Base-by-base conservation (phyloP, 192 early-diverging fungal genomes). In the Entomortierella lignicola region DNA sequence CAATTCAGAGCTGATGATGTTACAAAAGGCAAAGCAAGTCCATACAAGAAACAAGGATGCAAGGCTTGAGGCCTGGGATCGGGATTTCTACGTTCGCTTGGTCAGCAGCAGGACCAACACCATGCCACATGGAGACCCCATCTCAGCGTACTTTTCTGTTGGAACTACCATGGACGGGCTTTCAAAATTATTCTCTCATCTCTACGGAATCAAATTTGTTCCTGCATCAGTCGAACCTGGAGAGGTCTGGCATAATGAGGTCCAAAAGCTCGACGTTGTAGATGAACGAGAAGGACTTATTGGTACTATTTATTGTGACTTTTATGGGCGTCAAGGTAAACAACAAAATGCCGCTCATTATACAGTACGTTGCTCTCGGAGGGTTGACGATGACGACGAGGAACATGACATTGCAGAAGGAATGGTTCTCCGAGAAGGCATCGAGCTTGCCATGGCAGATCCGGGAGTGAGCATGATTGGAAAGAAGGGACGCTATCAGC, bases 251-350 rank as follows among this genome's bases (percentile, higher is more conserved):
- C 92, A 97, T 72, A 80, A 88, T 1, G 93, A 97, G 25, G 96
- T 99, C 15, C 90, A 92, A 44, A 96, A 96, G 77, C 77, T 99
- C 10, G 89, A 97, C 62, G 96, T 96, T 0, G 84, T 98, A 25
- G 94, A 94, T 69, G 97, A 98, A 67, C 67, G 74, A n/a, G 94
- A 96, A 34, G 92, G 89, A n/a, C 83, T 86, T 52, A 87, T 98
- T 47, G 98, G 98, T 26, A 89, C 92, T 2, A 93, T 99, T 11
- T 99, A 99, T 72, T 97, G 96, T 60, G 98, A 99, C 72, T 85
- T 98, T 41, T 96, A 94, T 77, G 79, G 80, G 15, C 90, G 98
- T n/a, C 69, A 68, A 30, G 90, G 88, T 43, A 93, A 92, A 63
- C 93, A 94, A 31, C 86, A 91, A 31, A 91, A 89, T 65, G 94